These are phyloP conservation scores for Spiromastix sp. DNA, from an alignment of 2,329 filamentous ascomycete genomes.

Conservation along the genomic window DNA sequence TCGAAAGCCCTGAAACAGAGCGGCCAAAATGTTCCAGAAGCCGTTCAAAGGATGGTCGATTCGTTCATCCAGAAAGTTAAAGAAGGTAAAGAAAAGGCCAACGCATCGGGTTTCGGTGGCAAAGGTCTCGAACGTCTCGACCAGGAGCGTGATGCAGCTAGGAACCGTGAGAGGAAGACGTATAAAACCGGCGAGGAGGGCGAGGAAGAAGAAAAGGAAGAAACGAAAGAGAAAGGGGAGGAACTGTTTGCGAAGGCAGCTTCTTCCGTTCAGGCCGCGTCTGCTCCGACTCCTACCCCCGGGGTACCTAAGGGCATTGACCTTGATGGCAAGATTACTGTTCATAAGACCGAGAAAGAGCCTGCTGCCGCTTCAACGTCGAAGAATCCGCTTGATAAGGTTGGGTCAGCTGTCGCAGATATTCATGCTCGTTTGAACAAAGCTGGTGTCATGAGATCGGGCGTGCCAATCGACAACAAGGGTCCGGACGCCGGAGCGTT, in stretches of 20 bases:
- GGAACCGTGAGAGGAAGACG: slow-evolving; percentile 74
- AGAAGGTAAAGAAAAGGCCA: slow-evolving; percentile 77
- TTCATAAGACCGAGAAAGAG: slow-evolving; percentile 57
- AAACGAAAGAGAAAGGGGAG: slow-evolving; percentile 57
- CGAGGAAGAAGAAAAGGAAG: slow-evolving; percentile 57
- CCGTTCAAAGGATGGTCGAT: slow-evolving; percentile 49
- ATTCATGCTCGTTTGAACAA: slow-evolving; percentile 87
- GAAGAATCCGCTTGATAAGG: slow-evolving; percentile 70
- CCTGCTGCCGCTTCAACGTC: slow-evolving; percentile 26
- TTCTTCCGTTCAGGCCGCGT: slow-evolving; percentile 52
- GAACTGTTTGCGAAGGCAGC: slow-evolving; percentile 50
- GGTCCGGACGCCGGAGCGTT: slow-evolving; percentile 93
- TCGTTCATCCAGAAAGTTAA: slow-evolving; percentile 85
- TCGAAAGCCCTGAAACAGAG: slow-evolving; percentile 89
- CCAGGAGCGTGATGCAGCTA: slow-evolving; percentile 78
- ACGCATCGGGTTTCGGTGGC: slow-evolving; percentile 78
- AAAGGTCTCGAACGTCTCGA: slow-evolving; percentile 89
- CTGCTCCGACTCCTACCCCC: slow-evolving; percentile 32
- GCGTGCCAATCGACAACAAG: slow-evolving; percentile 96
- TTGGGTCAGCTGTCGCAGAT: slow-evolving; percentile 77
- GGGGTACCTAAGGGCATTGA: slow-evolving; percentile 48
- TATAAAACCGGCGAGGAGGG: slow-evolving; percentile 84
- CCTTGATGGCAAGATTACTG: slow-evolving; percentile 59
- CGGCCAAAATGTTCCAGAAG: slow-evolving; percentile 68
- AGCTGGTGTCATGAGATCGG: slow-evolving; percentile 78